Evolutionary conservation across 208 protist genomes (phyloP).

Genomic region (Tritrichomonas musculus): DNA sequence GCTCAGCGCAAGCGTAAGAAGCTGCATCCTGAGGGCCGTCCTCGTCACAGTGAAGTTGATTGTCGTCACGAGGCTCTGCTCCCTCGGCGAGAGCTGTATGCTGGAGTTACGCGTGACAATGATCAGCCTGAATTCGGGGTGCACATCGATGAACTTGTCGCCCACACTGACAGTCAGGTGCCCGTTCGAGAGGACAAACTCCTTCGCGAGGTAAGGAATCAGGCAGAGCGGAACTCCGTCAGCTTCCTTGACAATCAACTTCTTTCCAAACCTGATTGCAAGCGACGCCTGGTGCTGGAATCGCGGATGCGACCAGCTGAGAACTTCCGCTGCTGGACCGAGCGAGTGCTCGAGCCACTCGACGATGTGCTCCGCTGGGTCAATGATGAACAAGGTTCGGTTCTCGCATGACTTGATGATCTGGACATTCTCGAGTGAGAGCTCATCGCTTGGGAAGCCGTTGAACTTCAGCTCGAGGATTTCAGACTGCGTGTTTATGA

Average conservation of each 20-base stretch:
- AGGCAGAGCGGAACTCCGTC: not conserved
- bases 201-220: not conserved
- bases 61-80: conserved; percentile 70
- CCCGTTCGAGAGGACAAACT: not conserved
- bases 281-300: conserved; percentile 21
- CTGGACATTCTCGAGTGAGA: not conserved
- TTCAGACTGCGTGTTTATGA: conserved; percentile 18
- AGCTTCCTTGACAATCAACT: not conserved
- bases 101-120: conserved; percentile 76
- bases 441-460: conserved; percentile 21
- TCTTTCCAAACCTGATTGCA: conserved; percentile 14
- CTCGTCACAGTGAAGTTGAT: conserved; percentile 91
- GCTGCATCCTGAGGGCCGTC: conserved; percentile 84
- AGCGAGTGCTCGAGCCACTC: not conserved
- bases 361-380: not conserved
- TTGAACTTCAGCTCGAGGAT: conserved; percentile 5
- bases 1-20: conserved; percentile 83
- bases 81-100: conserved; percentile 73
- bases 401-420: not conserved
- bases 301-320: not conserved
- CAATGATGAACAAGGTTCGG: not conserved
- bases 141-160: not conserved
- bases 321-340: not conserved
- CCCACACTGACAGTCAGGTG: conserved; percentile 1
- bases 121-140: conserved; percentile 74